A percentile compares a stretch with the other conserved stretches of the same genome.
These are phyloP conservation scores for Leucosporidium creatinivorum DNA, from an alignment of 768 basidiomycete species.

Conservation along the genomic window DNA sequence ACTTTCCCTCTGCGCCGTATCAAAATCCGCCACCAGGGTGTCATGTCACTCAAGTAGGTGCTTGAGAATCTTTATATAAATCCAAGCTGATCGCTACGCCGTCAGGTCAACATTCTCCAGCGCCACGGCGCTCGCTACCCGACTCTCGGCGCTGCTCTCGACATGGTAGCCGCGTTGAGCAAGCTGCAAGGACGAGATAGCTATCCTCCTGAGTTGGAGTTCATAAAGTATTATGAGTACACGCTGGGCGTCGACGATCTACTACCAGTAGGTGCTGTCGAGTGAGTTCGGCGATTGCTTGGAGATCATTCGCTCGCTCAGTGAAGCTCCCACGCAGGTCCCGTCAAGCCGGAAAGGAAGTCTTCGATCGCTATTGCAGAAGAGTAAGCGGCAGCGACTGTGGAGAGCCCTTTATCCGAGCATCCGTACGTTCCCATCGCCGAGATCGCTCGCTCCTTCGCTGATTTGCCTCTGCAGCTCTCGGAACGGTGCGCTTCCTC, in stretches of 20 bases:
- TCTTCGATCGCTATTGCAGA: neutral
- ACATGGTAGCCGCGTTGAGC: neutral
- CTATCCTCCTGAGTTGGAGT: neutral
- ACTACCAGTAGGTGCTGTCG: neutral
- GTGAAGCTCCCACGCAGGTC: neutral
- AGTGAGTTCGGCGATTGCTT: neutral
- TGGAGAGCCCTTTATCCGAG: neutral
- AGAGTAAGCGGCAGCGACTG: neutral
- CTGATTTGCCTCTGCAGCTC: neutral
- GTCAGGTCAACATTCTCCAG: neutral
- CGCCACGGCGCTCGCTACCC: neutral
- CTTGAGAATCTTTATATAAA: neutral
- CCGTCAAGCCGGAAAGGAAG: neutral
- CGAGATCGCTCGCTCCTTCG: neutral
- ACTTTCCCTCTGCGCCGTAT: neutral
- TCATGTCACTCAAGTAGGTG: neutral
- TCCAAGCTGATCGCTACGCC: neutral
- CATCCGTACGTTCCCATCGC: neutral
- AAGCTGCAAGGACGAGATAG: neutral
- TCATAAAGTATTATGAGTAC: neutral
- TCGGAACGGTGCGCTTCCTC: neutral
- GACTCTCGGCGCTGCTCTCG: neutral
- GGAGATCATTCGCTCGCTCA: neutral
- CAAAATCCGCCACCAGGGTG: neutral
- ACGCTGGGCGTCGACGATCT: neutral